A percentile compares a stretch with the other conserved stretches of the same genome.
Conservation (phyloP, 2,329 filamentous ascomycete species). For the Leptographium lundbergii region DNA sequence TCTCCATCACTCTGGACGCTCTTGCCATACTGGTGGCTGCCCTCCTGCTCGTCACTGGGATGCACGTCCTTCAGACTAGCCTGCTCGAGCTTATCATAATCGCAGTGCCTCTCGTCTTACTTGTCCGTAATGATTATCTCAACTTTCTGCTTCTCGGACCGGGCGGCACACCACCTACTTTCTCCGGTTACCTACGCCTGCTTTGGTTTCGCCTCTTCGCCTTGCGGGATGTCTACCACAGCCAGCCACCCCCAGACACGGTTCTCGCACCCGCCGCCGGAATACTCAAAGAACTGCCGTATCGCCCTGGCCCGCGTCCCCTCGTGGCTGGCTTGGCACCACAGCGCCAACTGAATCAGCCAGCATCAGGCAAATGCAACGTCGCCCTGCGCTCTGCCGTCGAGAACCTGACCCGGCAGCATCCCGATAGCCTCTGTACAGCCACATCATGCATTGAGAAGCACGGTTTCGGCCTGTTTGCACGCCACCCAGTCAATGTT, state of each 20-base stretch:
- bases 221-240: conserved; percentile 53
- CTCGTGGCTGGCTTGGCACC: conserved; percentile 64
- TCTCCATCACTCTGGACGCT: conserved; percentile 41
- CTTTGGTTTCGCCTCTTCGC: conserved; percentile 62
- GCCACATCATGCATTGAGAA: conserved; percentile 71
- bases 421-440: conserved; percentile 39
- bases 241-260: conserved; percentile 38
- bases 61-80: conserved; percentile 37
- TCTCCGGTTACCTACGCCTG: conserved; percentile 60
- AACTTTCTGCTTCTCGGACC: conserved; percentile 68
- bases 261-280: conserved; percentile 41
- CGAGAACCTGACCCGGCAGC: conserved; percentile 28
- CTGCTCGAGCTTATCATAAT: conserved; percentile 36
- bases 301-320: conserved; percentile 51
- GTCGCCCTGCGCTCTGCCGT: conserved; percentile 40
- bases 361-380: conserved; percentile 40
- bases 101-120: conserved; percentile 32
- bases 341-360: conserved; percentile 65
- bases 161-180: conserved; percentile 66
- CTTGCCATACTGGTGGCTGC: conserved; percentile 32
- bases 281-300: conserved; percentile 47
- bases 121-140: conserved; percentile 57
- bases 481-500: conserved; percentile 49
- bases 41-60: conserved; percentile 33
- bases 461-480: conserved; percentile 65